Evolutionary conservation across 768 basidiomycete genomes (phyloP), one percentile per base, ranked within the genome.

Genomic region (Auricularia sp.): DNA sequence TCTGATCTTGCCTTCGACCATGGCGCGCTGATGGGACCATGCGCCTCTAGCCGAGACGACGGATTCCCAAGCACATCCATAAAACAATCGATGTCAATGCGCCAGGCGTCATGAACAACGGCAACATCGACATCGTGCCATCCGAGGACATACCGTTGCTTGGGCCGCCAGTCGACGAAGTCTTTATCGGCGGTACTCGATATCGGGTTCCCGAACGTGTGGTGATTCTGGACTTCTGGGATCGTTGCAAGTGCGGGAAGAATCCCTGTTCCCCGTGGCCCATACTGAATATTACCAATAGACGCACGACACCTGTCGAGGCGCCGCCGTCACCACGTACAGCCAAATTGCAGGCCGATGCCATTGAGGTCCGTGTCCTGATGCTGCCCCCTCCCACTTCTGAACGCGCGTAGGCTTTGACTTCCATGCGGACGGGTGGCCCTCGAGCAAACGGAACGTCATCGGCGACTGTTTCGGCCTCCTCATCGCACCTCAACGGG

Each of bases 141-240:
- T 81, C 86, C 13, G 86, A 89, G 68, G 78, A 79, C 44, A 71
- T 79, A 47, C 76, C 79, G 14, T 72, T 79, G 51, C 71, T 71
- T 63, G 69, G 77, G 8, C 75, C 75, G 56, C 73, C 81, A 39
- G 84, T 88, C 16, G 92, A 94, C 68, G 93, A 95, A 70, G 86
- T 94, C 29, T 77, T 91, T 62, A 92, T 93, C 70, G 92, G 92
- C 70, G 90, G 90, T 37, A 87, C 92, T 68, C 85, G 91, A 54
- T 98, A 97, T 76, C 81, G 94, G 71, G 88, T 98, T 29, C 97
- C 97, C 3, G 97, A 98, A 73, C 84, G 86, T 65, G 82, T 94
- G 61, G 90, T 99, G 69, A 82, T 91, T 58, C 82, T 99, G 61
- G 96, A 99, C 74, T 99, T 99, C 72, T 98, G 96, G 95, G 87